phyloP scores from a whole-genome alignment of 192 early-diverging fungal genomes.

The Linnemannia schmuckeri region DNA sequence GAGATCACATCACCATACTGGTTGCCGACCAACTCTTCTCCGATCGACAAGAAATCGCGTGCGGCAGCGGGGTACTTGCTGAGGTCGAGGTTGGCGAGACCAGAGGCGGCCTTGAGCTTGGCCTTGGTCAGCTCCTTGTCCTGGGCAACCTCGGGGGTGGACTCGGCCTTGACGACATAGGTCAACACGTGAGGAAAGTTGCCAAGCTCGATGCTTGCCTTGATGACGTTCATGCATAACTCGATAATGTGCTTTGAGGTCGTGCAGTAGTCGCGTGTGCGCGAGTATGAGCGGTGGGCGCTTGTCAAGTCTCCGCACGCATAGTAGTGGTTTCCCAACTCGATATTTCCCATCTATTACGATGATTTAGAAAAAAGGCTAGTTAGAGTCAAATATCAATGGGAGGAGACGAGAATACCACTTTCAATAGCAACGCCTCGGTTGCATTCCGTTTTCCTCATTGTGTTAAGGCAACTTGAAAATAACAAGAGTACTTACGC shows the following conservation, averaged over 20 bases:
- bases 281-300: slow-evolving; percentile 76
- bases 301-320: slow-evolving; percentile 74
- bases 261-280: slow-evolving; percentile 84
- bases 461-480: background rate
- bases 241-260: slow-evolving; percentile 83
- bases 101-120: slow-evolving; percentile 75
- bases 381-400: background rate
- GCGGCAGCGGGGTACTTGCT: slow-evolving; percentile 76
- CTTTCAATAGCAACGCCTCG: background rate
- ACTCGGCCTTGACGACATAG: slow-evolving; percentile 80
- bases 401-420: background rate
- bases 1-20: slow-evolving; percentile 67
- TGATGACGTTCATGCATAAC: slow-evolving; percentile 85
- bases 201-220: slow-evolving; percentile 75
- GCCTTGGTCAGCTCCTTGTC: slow-evolving; percentile 70
- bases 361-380: background rate
- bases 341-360: slow-evolving; percentile 80
- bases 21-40: slow-evolving; percentile 36
- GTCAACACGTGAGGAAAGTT: slow-evolving; percentile 79
- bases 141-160: slow-evolving; percentile 67
- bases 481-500: slow-evolving; percentile 62
- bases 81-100: slow-evolving; percentile 71
- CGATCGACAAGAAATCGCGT: slow-evolving; percentile 64
- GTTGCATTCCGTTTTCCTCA: background rate
- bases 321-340: slow-evolving; percentile 86